Evolutionary conservation across 1,284 basidiomycete genomes (phyloP).

Genomic region (Apiotrichum gamsii): DNA sequence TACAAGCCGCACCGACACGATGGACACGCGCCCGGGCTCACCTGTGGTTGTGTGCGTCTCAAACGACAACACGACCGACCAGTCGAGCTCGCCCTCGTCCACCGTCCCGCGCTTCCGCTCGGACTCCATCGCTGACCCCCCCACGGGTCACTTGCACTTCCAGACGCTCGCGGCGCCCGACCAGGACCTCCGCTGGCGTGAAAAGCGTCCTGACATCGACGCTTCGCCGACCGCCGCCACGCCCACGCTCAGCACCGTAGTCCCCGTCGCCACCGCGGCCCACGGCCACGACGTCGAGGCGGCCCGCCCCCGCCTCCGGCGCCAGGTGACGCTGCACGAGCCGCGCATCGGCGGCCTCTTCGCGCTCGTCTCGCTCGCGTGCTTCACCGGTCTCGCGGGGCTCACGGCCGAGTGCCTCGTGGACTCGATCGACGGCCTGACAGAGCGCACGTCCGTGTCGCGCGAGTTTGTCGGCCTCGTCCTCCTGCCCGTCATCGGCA

Average conservation of each 20-base stretch:
- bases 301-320: too few species aligned
- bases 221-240: background rate
- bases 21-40: background rate
- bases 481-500: conserved; percentile 73
- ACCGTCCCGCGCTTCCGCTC: background rate
- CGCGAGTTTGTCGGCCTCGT: conserved; percentile 81
- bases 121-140: background rate
- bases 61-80: background rate
- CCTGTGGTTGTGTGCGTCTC: background rate
- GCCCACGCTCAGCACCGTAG: background rate
- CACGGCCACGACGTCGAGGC: background rate
- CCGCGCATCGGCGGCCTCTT: conserved; percentile 51
- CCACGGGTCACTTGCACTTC: background rate
- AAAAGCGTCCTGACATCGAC: background rate
- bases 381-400: conserved; percentile 46
- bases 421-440: conserved; percentile 66
- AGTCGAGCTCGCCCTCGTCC: background rate
- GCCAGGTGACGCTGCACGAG: conserved; percentile 10
- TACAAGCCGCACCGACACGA: conserved; percentile 4
- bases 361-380: conserved; percentile 35
- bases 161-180: background rate
- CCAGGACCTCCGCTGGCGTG: background rate
- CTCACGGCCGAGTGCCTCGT: conserved; percentile 84
- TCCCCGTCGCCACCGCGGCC: conserved; percentile 11
- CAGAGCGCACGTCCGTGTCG: conserved; percentile 45